Evolutionary conservation across 129 eudicot species (phyloP), one percentile per base, ranked within the genome.

Genomic region (Flaveria bidentis): DNA sequence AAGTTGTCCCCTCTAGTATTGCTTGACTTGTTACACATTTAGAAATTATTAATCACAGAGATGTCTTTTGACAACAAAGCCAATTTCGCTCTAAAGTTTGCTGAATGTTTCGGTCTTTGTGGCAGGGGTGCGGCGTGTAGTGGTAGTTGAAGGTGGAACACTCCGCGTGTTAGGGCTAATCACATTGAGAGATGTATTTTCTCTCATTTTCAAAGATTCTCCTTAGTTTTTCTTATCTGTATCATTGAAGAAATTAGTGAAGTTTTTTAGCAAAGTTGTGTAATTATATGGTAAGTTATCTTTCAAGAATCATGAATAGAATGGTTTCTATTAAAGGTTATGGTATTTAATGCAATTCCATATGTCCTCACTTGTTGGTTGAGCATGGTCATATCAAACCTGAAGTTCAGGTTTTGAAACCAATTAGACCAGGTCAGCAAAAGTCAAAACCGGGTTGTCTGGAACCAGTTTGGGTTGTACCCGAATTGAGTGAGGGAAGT

Each of bases 71-170:
- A 23, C 23, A 57, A 57, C 64, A 57, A 22, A 57, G n/a, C 33
- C 64, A 12, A 22, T 7, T 28, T 62, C 0, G 68, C 44, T 62
- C 39, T 26, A 28, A 62, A 13, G 68, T 30, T 14, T 62, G 66
- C 36, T 60, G 1, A 69, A 28, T 20, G 67, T 56, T 78, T 11
- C 6, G 16, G 47, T 46, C n/a, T 25, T 14, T 76, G 4, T 76
- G 67, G 25, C 90, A 88, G 93, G 49, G 49, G 93, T 85, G 80
- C 85, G 93, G 75, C 88, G 88, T 39, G 61, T 88, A 13, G 71
- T 85, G 55, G 86, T 88, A 45, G 61, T 85, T 13, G 87, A 83
- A 46, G 75, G 83, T 22, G 78, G 42, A n/a, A 85, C 82, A 73
- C 76, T 72, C 15, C 88, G 78, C 14, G 83, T 88, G 70, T 85